phyloP scores from a whole-genome alignment of 257 asterid genomes.

The Haberlea rhodopensis region DNA sequence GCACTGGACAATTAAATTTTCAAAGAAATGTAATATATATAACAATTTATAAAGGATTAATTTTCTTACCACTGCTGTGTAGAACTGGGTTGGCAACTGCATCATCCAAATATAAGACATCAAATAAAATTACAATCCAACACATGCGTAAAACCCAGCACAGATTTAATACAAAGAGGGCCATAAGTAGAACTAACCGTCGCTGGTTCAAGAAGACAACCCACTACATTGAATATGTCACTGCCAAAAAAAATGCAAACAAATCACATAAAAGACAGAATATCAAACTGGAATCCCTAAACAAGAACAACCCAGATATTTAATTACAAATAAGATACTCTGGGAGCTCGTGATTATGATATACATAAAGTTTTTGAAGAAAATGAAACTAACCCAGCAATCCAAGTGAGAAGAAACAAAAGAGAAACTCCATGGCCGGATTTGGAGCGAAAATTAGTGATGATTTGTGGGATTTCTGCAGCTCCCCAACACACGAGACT shows the following conservation, averaged over 20 bases:
- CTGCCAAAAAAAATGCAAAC: conserved; percentile 40
- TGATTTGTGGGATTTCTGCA: conserved; percentile 93
- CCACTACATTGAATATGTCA: conserved; percentile 69
- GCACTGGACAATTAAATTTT: too few relatives aligned
- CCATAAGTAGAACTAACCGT: conserved; percentile 54
- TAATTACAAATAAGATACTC: too few relatives aligned
- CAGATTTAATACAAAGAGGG: neutral
- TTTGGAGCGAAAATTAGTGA: conserved; percentile 68
- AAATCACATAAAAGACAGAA: neutral
- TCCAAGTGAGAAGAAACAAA: conserved; percentile 75
- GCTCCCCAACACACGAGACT: conserved; percentile 80
- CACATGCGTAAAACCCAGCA: neutral
- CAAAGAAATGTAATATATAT: too few relatives aligned
- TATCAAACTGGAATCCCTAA: neutral
- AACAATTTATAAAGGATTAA: neutral
- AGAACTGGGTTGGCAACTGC: conserved; percentile 93
- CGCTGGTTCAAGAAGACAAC: conserved; percentile 93
- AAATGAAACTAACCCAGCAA: conserved; percentile 50
- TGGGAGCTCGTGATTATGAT: neutral
- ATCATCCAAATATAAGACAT: conserved; percentile 19
- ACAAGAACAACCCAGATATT: neutral
- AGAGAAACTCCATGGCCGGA: conserved; percentile 88
- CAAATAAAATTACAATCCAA: neutral
- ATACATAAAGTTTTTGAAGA: neutral
- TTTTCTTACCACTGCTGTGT: conserved; percentile 77